phyloP scores from a whole-genome alignment of 2,329 filamentous ascomycete genomes.

The Graphilbum fragrans region DNA sequence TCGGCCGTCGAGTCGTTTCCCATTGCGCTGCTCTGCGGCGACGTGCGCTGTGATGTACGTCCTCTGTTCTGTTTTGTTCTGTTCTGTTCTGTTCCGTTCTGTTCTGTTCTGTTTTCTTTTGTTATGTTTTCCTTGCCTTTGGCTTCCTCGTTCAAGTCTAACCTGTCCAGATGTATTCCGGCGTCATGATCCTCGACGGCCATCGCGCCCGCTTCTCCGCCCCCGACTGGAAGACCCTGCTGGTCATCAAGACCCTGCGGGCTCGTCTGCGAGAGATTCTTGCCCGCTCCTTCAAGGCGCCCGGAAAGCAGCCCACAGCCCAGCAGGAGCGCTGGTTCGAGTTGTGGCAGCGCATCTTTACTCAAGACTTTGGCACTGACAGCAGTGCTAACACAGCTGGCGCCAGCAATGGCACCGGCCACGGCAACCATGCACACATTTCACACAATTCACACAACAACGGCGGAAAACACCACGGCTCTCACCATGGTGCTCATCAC shows the following conservation, averaged over 20 bases:
- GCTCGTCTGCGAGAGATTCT: constrained; percentile 64
- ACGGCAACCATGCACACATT: too few relatives aligned
- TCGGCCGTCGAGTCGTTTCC: constrained; percentile 71
- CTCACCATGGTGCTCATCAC: too few relatives aligned
- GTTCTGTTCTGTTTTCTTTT: not conserved
- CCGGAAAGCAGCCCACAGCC: constrained; percentile 47
- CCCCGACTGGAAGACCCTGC: constrained; percentile 79
- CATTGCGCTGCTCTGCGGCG: constrained; percentile 74
- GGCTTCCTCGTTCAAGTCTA: constrained; percentile 19
- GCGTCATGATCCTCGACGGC: constrained; percentile 75
- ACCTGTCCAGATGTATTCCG: constrained; percentile 62
- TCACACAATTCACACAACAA: too few relatives aligned
- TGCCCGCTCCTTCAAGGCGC: constrained; percentile 55
- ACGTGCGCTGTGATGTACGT: constrained; percentile 71
- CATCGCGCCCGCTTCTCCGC: constrained; percentile 77
- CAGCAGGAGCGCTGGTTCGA: constrained; percentile 66
- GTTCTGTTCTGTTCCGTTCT: not conserved
- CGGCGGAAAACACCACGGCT: too few relatives aligned
- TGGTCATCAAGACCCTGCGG: constrained; percentile 76
- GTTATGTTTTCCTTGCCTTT: not conserved
- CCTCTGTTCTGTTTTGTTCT: not conserved
- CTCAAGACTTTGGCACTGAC: constrained; percentile 29
- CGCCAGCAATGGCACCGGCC: too few relatives aligned
- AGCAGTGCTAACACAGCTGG: not conserved
- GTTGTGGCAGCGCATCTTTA: constrained; percentile 60